These are phyloP conservation scores for Chloroidium sp. DNA, from an alignment of 163 green algal genomes.

Conservation along the genomic window DNA sequence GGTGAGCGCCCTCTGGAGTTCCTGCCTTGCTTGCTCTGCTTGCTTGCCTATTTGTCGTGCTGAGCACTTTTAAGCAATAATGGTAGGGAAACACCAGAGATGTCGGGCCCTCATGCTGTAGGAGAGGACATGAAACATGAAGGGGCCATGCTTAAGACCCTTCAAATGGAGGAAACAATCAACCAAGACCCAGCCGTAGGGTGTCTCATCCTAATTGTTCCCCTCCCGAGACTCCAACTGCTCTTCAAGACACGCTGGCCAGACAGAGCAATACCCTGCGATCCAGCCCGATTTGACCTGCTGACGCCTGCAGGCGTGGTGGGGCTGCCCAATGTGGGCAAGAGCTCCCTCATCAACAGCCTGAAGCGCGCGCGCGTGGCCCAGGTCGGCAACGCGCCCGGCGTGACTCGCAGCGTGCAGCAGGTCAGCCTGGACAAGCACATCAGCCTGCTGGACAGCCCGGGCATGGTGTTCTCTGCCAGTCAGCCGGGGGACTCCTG, in stretches of 20 bases:
- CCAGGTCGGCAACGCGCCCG: slow-evolving; percentile 77
- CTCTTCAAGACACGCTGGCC: no score
- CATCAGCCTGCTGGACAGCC: slow-evolving; percentile 87
- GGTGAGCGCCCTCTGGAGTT: slow-evolving; percentile 14
- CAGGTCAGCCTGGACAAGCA: slow-evolving; percentile 91
- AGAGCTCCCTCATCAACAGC: slow-evolving; percentile 95
- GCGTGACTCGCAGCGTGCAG: slow-evolving; percentile 82
- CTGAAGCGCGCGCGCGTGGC: slow-evolving; percentile 89
- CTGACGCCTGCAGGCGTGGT: slow-evolving; percentile 52
- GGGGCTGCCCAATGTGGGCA: slow-evolving; percentile 97
- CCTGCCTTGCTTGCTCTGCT: background rate
- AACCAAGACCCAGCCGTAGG: no score
- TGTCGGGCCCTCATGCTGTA: background rate
- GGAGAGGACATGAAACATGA: background rate
- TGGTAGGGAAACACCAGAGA: no score
- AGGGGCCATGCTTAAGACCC: no score
- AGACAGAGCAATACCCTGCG: no score
- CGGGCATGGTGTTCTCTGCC: slow-evolving; percentile 79
- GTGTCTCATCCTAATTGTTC: no score
- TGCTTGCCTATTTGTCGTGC: no score
- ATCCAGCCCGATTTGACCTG: background rate
- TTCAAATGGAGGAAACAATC: no score
- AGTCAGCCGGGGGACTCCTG: slow-evolving; percentile 43
- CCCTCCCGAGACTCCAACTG: no score
- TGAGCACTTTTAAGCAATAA: no score